A percentile compares a stretch with the other conserved stretches of the same genome.
phyloP scores from a whole-genome alignment of 169 alveolate species.

The Eimeria brunetti region DNA sequence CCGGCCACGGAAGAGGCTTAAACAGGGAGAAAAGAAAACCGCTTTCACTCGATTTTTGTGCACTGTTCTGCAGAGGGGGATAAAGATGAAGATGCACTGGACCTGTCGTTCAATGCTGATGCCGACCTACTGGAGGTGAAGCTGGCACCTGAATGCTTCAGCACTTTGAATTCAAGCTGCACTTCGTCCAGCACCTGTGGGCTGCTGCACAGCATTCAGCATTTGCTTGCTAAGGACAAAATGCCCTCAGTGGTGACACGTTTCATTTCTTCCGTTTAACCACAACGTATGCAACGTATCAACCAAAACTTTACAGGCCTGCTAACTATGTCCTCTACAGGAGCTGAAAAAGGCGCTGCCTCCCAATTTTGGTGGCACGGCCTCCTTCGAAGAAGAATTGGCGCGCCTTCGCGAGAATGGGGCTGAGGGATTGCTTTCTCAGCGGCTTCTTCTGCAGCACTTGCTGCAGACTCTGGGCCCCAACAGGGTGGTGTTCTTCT shows the following conservation, averaged over 20 bases:
- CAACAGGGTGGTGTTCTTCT: conserved; percentile 34
- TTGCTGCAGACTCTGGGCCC: conserved; percentile 57
- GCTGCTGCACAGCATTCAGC: background rate
- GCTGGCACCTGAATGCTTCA: conserved; percentile 1
- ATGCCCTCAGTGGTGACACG: background rate
- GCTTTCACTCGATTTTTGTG: background rate
- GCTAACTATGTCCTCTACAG: background rate
- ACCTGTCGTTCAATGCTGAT: background rate
- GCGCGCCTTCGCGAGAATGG: conserved; percentile 7
- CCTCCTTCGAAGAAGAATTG: background rate
- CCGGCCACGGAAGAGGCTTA: background rate
- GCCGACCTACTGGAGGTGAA: conserved; percentile 54
- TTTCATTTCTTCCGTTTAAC: background rate
- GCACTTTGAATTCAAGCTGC: background rate
- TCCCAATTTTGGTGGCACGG: background rate
- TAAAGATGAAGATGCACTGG: conserved; percentile 2
- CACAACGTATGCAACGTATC: background rate
- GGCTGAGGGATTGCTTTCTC: conserved; percentile 10
- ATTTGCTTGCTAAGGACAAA: background rate
- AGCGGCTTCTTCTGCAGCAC: conserved; percentile 34
- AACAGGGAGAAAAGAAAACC: background rate
- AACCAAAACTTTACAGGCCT: background rate
- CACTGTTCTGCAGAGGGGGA: conserved; percentile 11
- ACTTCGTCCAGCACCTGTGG: background rate
- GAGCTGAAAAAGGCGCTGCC: conserved; percentile 49